A percentile compares a stretch with the other conserved stretches of the same genome.
These are phyloP conservation scores for Apiospora phragmitis DNA, from an alignment of 2,329 filamentous ascomycete genomes.

Conservation along the genomic window DNA sequence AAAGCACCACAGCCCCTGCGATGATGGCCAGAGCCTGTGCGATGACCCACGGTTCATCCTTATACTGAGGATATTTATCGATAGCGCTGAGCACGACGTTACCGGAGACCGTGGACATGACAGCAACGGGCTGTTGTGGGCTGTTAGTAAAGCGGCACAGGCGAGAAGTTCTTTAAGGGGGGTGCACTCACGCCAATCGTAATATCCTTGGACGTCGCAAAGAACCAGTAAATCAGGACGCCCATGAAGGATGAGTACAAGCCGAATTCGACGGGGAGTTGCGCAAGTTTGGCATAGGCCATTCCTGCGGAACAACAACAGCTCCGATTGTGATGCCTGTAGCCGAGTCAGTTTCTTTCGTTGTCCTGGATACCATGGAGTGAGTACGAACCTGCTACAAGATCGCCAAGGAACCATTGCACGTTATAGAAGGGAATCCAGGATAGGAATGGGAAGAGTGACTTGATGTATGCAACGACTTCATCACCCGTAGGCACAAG, in stretches of 20 bases:
- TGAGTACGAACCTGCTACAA: conserved; percentile 72
- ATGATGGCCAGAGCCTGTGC: conserved; percentile 80
- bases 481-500: conserved; percentile 60
- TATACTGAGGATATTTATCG: conserved; percentile 51
- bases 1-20: conserved; percentile 72
- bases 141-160: conserved; percentile 11
- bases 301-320: conserved; percentile 90
- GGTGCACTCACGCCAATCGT: conserved; percentile 78
- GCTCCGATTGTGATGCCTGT: conserved; percentile 57
- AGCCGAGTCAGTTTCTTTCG: conserved; percentile 13
- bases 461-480: conserved; percentile 61
- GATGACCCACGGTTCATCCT: conserved; percentile 59
- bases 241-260: conserved; percentile 97
- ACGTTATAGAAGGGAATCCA: conserved; percentile 90
- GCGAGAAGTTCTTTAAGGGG: background rate
- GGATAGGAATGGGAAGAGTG: conserved; percentile 82
- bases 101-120: conserved; percentile 89
- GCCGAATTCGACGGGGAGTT: conserved; percentile 79
- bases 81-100: conserved; percentile 71
- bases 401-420: conserved; percentile 85
- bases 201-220: conserved; percentile 97
- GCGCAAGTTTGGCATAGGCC: conserved; percentile 87
- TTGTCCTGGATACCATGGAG: conserved; percentile 18
- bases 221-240: conserved; percentile 94
- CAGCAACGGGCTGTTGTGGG: conserved; percentile 73